These are phyloP conservation scores for Euphorbia lathyris DNA, from an alignment of 345 rosid genomes.

Conservation along the genomic window DNA sequence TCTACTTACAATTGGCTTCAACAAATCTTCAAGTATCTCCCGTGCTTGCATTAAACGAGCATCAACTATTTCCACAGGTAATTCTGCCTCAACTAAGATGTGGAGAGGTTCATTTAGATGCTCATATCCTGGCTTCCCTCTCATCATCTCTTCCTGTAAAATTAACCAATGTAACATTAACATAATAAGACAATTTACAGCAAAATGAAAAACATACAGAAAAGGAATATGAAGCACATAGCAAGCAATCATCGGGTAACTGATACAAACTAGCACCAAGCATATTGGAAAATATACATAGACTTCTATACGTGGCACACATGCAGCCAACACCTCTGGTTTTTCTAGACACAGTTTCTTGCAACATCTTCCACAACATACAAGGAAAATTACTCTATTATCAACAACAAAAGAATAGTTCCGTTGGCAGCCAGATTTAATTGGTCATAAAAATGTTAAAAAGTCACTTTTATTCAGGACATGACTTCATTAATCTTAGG, in stretches of 20 bases:
- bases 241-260: not conserved
- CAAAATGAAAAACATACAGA: too few species aligned
- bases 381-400: not conserved
- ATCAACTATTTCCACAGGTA: slow-evolving; percentile 88
- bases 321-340: not conserved
- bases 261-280: not conserved
- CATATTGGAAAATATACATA: not conserved
- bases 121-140: slow-evolving; percentile 96
- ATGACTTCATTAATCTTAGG: not conserved
- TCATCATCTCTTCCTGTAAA: slow-evolving; percentile 85
- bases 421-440: not conserved
- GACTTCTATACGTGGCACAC: not conserved
- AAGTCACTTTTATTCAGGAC: not conserved
- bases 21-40: slow-evolving; percentile 87
- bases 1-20: slow-evolving; percentile 72
- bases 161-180: slow-evolving; percentile 1
- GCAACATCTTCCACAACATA: not conserved
- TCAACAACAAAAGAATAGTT: not conserved
- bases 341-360: not conserved
- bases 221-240: not conserved
- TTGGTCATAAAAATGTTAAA: not conserved
- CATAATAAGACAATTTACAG: not conserved
- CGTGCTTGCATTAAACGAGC: slow-evolving; percentile 89
- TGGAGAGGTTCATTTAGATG: slow-evolving; percentile 95
- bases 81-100: slow-evolving; percentile 88